Conservation (phyloP, 73 alveolate genomes). For the Breviolum minutum region DNA sequence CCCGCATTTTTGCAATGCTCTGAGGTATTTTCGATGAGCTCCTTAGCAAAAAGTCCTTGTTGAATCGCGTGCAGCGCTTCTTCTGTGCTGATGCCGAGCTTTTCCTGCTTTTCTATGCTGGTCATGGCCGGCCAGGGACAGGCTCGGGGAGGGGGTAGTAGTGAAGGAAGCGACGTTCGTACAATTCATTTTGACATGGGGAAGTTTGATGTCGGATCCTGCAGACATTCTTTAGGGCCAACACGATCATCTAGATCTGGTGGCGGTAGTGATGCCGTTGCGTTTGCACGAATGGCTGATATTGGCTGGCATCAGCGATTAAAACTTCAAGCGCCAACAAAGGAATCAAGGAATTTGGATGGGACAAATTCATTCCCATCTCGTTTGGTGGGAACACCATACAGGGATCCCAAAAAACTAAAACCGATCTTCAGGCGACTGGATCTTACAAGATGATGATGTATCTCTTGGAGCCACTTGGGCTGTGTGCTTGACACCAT, state of each 20-base stretch:
- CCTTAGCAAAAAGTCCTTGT: constrained; percentile 19
- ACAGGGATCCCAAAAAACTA: background rate
- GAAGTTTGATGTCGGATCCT: background rate
- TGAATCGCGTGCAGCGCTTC: constrained; percentile 58
- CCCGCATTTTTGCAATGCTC: background rate
- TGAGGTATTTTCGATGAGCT: constrained; percentile 62
- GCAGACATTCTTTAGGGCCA: background rate
- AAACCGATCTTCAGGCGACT: constrained; percentile 4
- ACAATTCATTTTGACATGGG: background rate
- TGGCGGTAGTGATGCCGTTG: no score
- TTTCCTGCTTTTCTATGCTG: constrained; percentile 49
- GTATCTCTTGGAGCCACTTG: constrained; percentile 33
- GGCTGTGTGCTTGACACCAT: background rate
- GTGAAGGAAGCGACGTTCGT: background rate
- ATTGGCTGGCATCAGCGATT: no score
- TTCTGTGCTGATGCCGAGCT: background rate
- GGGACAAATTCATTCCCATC: background rate
- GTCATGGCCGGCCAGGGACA: constrained; percentile 87
- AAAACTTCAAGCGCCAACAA: no score
- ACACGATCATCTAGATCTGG: background rate
- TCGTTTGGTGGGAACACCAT: background rate
- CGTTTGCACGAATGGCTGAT: no score
- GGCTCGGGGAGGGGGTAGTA: background rate
- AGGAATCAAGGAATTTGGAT: no score
- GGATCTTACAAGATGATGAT: constrained; percentile 79